phyloP scores from a whole-genome alignment of 2,329 filamentous ascomycete species.

The Sporothrix brasiliensis region DNA sequence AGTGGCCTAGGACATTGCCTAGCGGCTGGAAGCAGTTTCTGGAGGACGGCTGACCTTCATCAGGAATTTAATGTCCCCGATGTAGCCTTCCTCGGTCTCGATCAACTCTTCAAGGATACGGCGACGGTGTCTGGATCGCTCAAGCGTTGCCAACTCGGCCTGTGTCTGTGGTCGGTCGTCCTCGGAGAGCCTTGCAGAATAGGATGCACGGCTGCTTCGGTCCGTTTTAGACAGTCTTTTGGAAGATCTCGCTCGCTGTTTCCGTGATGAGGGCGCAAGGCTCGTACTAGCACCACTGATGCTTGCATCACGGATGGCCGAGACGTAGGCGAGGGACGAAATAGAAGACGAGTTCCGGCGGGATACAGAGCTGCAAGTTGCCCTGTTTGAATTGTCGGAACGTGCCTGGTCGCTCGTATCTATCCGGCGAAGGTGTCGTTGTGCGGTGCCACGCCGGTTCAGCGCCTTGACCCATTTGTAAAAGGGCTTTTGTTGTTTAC shows the following conservation, averaged over 20 bases:
- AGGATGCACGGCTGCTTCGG: slow-evolving; percentile 64
- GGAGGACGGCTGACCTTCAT: slow-evolving; percentile 69
- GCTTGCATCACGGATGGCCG: slow-evolving; percentile 79
- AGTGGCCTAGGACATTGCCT: background rate
- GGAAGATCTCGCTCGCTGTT: slow-evolving; percentile 57
- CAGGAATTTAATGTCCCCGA: slow-evolving; percentile 82
- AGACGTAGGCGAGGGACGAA: slow-evolving; percentile 78
- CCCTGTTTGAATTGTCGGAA: background rate
- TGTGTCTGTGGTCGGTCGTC: slow-evolving; percentile 54
- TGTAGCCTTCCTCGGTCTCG: slow-evolving; percentile 82
- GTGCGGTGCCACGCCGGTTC: slow-evolving; percentile 58
- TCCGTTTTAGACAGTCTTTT: slow-evolving; percentile 61
- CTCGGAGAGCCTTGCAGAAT: slow-evolving; percentile 61
- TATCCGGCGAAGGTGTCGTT: slow-evolving; percentile 39
- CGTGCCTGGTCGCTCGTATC: slow-evolving; percentile 2
- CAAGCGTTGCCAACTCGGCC: slow-evolving; percentile 69
- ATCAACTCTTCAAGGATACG: slow-evolving; percentile 84
- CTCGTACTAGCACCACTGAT: slow-evolving; percentile 75
- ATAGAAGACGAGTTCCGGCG: slow-evolving; percentile 67
- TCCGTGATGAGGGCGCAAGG: slow-evolving; percentile 63
- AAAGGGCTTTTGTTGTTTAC: slow-evolving; percentile 55
- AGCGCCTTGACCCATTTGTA: slow-evolving; percentile 74
- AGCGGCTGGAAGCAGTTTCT: background rate
- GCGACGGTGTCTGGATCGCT: slow-evolving; percentile 73
- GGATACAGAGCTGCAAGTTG: slow-evolving; percentile 34